Conservation (phyloP, 129 eudicot species). For the Ambrosia trifida region DNA sequence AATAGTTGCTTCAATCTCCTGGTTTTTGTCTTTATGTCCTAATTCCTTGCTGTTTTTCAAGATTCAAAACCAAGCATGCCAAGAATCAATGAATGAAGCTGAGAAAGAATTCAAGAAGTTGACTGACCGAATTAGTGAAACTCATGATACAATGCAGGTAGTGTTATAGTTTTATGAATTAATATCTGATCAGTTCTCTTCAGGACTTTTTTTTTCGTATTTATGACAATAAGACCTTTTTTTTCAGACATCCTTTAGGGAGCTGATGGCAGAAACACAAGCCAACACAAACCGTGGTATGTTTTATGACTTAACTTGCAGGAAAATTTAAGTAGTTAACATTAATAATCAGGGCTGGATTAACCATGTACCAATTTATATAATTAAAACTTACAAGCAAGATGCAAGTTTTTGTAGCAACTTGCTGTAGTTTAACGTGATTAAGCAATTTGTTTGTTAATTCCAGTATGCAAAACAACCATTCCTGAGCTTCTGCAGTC, state of each 20-base stretch:
- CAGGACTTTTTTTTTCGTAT: constrained; percentile 18
- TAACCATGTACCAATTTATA: background rate
- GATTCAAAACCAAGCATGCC: constrained; percentile 89
- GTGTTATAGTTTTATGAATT: constrained; percentile 2
- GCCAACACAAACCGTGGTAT: constrained; percentile 75
- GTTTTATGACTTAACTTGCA: constrained; percentile 22
- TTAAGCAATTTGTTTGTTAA: constrained; percentile 14
- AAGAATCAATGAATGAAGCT: constrained; percentile 74
- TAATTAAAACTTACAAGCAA: background rate
- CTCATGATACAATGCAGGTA: constrained; percentile 86
- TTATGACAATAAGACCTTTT: constrained; percentile 19
- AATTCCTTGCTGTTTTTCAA: constrained; percentile 27
- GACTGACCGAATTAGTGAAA: constrained; percentile 63
- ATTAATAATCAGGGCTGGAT: background rate
- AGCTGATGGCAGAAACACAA: constrained; percentile 73
- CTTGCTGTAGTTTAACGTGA: constrained; percentile 1
- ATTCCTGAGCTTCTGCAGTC: constrained; percentile 76
- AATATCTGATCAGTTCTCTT: constrained; percentile 7
- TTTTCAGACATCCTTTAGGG: constrained; percentile 73
- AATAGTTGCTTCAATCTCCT: background rate
- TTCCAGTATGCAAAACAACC: constrained; percentile 71
- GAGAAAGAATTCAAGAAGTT: constrained; percentile 84
- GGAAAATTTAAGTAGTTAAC: background rate
- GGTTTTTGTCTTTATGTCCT: constrained; percentile 23
- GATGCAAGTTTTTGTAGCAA: constrained; percentile 1